These are phyloP conservation scores for Phytophthora sansomeana DNA, from an alignment of 352 stramenopile species.

Conservation along the genomic window DNA sequence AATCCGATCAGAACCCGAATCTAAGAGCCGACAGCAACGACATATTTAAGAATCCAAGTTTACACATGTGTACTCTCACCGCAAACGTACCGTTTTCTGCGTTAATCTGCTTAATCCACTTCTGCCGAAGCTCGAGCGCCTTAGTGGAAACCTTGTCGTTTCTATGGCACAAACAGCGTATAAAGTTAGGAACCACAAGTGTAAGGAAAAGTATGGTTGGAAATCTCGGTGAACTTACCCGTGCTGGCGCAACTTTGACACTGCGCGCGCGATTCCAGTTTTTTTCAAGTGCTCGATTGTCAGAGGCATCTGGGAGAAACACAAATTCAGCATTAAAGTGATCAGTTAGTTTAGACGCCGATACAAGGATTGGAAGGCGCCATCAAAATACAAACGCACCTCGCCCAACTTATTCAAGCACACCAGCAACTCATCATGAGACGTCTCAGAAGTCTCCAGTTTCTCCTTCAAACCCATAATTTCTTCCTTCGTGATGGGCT, in stretches of 20 bases:
- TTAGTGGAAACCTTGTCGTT: conserved; percentile 84
- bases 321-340: too few species aligned
- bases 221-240: conserved; percentile 51
- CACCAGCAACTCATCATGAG: conserved; percentile 74
- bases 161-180: conserved; percentile 31
- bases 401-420: conserved; percentile 61
- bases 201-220: neutral
- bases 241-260: conserved; percentile 78
- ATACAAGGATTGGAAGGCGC: neutral
- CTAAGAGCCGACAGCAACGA: conserved; percentile 9
- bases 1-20: conserved; percentile 40
- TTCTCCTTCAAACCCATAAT: conserved; percentile 70
- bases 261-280: conserved; percentile 66
- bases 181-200: conserved; percentile 1
- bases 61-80: neutral
- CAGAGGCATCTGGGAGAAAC: conserved; percentile 54
- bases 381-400: conserved; percentile 32
- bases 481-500: conserved; percentile 62
- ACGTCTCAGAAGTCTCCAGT: conserved; percentile 52
- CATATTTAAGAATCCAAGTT: neutral
- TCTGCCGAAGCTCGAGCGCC: conserved; percentile 68
- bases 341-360: neutral
- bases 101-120: conserved; percentile 74
- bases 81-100: conserved; percentile 32
- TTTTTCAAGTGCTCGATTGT: conserved; percentile 72